Percentiles rank a stretch among this genome's conserved stretches.
Evolutionary conservation across 1,284 basidiomycete species (phyloP).

Genomic region (Ceratobasidium theobromae): DNA sequence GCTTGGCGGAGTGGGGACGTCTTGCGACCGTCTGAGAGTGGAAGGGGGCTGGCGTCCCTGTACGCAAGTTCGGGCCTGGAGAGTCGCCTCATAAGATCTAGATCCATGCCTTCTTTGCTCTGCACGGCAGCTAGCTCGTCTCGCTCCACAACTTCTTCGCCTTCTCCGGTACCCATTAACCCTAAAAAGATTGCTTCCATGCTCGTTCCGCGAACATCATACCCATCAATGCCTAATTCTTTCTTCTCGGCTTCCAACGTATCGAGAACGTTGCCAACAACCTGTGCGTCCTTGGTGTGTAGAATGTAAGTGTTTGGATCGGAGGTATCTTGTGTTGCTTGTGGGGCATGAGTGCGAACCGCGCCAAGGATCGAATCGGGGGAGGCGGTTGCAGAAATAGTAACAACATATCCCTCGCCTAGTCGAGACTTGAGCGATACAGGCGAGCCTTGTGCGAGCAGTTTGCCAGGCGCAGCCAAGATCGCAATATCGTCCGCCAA

Average conservation of each 20-base stretch:
- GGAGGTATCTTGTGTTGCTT: conserved; percentile 48
- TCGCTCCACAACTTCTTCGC: conserved; percentile 39
- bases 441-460: conserved; percentile 71
- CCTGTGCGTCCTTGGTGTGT: conserved; percentile 55
- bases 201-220: conserved; percentile 69
- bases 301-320: conserved; percentile 55
- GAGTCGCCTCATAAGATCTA: neutral
- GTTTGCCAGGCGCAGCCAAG: conserved; percentile 70
- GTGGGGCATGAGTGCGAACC: conserved; percentile 55
- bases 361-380: conserved; percentile 44
- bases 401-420: conserved; percentile 69
- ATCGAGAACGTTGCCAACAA: conserved; percentile 59
- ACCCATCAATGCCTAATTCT: conserved; percentile 50
- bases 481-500: conserved; percentile 76
- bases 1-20: conserved; percentile 60
- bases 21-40: conserved; percentile 53
- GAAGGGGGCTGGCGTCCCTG: conserved; percentile 39
- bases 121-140: conserved; percentile 30
- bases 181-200: conserved; percentile 80
- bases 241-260: conserved; percentile 52
- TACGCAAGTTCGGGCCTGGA: neutral
- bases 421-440: conserved; percentile 70
- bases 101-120: conserved; percentile 13
- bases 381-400: conserved; percentile 50
- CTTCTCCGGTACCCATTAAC: conserved; percentile 55